These are phyloP conservation scores for Flaveria bidentis DNA, from an alignment of 129 eudicot genomes.

Conservation along the genomic window DNA sequence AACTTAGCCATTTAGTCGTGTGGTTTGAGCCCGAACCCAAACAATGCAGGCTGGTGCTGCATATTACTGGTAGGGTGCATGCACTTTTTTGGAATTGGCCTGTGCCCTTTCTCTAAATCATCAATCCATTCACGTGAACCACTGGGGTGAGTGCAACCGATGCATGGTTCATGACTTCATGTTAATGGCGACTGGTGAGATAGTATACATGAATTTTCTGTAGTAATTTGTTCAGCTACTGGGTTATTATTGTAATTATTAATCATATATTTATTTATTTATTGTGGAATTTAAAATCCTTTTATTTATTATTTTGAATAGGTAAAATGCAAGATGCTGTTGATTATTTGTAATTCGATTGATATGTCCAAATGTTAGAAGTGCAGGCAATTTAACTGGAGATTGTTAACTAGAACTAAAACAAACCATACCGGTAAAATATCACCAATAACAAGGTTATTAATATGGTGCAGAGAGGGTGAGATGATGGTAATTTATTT, in stretches of 20 bases:
- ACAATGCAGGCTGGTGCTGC: constrained; percentile 14
- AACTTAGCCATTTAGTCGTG: constrained; percentile 23
- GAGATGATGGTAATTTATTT: too few relatives aligned
- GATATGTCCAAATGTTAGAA: not conserved
- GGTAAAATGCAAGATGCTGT: not conserved
- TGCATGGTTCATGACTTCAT: constrained; percentile 16
- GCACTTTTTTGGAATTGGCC: constrained; percentile 21
- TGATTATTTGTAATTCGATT: not conserved
- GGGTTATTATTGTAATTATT: constrained; percentile 39
- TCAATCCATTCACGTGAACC: constrained; percentile 1
- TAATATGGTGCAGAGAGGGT: too few relatives aligned
- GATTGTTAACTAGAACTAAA: not conserved
- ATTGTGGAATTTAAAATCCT: not conserved
- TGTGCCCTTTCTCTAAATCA: constrained; percentile 24
- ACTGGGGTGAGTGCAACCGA: constrained; percentile 1
- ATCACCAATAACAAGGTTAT: too few relatives aligned
- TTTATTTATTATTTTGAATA: not conserved
- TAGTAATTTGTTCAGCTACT: constrained; percentile 24
- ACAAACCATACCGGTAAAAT: too few relatives aligned
- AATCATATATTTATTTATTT: constrained; percentile 26
- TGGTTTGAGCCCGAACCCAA: constrained; percentile 25
- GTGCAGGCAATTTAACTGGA: not conserved
- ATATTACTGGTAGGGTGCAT: constrained; percentile 25
- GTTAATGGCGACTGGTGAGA: constrained; percentile 13
- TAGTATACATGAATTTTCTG: constrained; percentile 27